Percentiles rank a stretch among this genome's conserved stretches.
phyloP scores from a whole-genome alignment of 768 basidiomycete species.

The Hemileccinum rubropunctum region DNA sequence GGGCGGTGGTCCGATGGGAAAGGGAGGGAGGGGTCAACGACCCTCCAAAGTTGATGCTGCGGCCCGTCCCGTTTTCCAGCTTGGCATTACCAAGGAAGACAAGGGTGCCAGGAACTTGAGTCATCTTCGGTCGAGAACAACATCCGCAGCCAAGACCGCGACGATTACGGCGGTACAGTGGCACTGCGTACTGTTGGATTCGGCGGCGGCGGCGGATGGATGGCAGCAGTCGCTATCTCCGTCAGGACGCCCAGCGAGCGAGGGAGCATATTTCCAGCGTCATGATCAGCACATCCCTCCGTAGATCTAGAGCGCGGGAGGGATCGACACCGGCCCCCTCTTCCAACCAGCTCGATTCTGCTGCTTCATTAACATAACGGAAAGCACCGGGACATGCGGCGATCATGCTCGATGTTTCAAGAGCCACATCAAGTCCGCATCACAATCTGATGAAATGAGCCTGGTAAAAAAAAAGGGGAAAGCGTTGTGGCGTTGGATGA shows the following conservation, averaged over 20 bases:
- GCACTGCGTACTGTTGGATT: background rate
- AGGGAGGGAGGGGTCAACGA: background rate
- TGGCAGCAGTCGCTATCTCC: background rate
- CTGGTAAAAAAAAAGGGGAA: background rate
- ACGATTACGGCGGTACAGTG: background rate
- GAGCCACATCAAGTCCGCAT: background rate
- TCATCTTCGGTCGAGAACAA: background rate
- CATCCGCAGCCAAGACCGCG: background rate
- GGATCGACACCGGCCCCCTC: background rate
- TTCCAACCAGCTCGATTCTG: background rate
- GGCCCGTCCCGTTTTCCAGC: background rate
- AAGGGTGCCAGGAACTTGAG: background rate
- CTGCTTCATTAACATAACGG: background rate
- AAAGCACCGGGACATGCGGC: no score
- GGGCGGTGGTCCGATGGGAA: background rate
- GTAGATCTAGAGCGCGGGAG: slow-evolving; percentile 4
- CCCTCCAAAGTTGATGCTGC: background rate
- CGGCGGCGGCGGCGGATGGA: background rate
- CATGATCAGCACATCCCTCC: background rate
- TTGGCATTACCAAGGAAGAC: background rate
- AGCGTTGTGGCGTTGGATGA: background rate
- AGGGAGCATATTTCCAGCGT: background rate
- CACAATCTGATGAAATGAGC: background rate
- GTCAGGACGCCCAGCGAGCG: background rate
- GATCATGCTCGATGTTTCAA: background rate